These are phyloP conservation scores for Schwanniomyces pseudopolymorphus DNA, from an alignment of 805 yeast genomes.

Conservation along the genomic window DNA sequence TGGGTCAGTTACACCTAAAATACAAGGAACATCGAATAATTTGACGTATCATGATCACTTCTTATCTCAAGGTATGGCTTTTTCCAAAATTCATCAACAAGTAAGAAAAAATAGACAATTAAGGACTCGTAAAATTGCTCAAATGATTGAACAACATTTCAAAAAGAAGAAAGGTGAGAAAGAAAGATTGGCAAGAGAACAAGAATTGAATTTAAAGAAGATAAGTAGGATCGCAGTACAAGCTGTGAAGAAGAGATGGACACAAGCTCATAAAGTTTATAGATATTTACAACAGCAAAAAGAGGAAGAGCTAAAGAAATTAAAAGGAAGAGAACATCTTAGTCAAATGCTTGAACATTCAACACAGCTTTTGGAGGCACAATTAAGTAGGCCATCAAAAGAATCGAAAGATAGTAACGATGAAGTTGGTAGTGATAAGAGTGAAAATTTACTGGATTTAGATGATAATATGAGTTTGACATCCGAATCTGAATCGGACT, in stretches of 20 bases:
- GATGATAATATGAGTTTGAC: conserved; percentile 18
- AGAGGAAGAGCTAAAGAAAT: conserved; percentile 74
- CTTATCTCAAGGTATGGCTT: conserved; percentile 68
- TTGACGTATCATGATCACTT: conserved; percentile 72
- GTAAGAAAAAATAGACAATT: conserved; percentile 61
- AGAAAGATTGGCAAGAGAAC: conserved; percentile 74
- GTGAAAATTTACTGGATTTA: conserved; percentile 12
- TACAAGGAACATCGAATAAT: conserved; percentile 41
- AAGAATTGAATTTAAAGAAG: conserved; percentile 65
- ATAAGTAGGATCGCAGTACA: conserved; percentile 80
- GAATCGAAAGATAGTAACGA: conserved; percentile 13
- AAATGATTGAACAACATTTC: conserved; percentile 83
- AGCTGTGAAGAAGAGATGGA: conserved; percentile 90
- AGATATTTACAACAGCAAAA: conserved; percentile 71
- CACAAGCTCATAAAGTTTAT: conserved; percentile 79
- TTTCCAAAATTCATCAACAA: conserved; percentile 69
- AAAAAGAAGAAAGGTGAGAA: conserved; percentile 84
- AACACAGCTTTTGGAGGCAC: conserved; percentile 85
- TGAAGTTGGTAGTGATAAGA: conserved; percentile 9
- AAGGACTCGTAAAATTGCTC: conserved; percentile 71
- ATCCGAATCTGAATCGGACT: conserved; percentile 8
- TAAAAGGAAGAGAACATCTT: conserved; percentile 82
- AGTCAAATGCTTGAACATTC: conserved; percentile 89
- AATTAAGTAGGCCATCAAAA: conserved; percentile 47
- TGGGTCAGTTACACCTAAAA: conserved; percentile 39